Percentiles rank a stretch among this genome's conserved stretches.
Conservation (phyloP, 352 stramenopile species). For the Pythium rhizo-oryzae region DNA sequence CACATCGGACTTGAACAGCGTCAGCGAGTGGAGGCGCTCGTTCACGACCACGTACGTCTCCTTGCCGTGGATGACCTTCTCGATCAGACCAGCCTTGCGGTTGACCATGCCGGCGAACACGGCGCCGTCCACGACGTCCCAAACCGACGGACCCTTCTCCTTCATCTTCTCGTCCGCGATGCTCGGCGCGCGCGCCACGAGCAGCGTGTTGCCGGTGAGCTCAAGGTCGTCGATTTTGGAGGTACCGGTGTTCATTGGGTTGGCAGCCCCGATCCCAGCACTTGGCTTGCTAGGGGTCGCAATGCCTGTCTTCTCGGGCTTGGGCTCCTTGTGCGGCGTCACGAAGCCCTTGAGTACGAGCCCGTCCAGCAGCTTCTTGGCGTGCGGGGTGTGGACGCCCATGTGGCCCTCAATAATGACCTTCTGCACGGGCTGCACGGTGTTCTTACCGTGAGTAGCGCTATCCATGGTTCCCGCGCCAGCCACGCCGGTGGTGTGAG, state of each 20-base stretch:
- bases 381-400: constrained; percentile 16
- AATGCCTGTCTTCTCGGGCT: constrained; percentile 47
- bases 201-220: constrained; percentile 54
- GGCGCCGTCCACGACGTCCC: constrained; percentile 23
- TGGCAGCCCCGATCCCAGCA: too few relatives aligned
- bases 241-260: too few relatives aligned
- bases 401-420: too few relatives aligned
- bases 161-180: not conserved
- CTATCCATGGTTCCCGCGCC: too few relatives aligned
- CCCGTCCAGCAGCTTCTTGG: constrained; percentile 31
- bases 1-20: constrained; percentile 40
- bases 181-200: constrained; percentile 32
- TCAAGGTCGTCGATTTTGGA: too few relatives aligned
- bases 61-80: constrained; percentile 57
- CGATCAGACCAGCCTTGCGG: constrained; percentile 62
- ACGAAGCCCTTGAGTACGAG: constrained; percentile 33
- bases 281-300: too few relatives aligned
- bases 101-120: constrained; percentile 40
- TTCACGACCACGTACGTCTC: constrained; percentile 58
- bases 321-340: constrained; percentile 34
- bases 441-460: too few relatives aligned
- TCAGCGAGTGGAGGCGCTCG: constrained; percentile 43
- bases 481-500: too few relatives aligned
- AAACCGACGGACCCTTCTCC: constrained; percentile 26
- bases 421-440: too few relatives aligned